Percentiles rank a stretch among this genome's conserved stretches.
These are phyloP conservation scores for Nepenthes gracilis DNA, from an alignment of 148 eudicot species.

Conservation along the genomic window DNA sequence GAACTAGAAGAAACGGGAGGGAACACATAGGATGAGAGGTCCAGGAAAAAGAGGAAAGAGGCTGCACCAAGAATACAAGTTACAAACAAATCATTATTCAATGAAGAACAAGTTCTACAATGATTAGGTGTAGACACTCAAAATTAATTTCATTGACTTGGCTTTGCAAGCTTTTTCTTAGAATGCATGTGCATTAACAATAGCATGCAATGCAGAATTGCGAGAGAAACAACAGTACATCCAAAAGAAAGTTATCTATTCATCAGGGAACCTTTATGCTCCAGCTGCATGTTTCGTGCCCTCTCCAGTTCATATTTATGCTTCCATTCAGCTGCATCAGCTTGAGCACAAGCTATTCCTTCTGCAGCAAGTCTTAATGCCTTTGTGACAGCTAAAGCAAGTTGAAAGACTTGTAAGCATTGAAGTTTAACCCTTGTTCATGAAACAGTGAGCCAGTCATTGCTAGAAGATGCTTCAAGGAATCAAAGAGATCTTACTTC, in stretches of 20 bases:
- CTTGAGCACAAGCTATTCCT: constrained; percentile 94
- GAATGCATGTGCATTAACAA: background rate
- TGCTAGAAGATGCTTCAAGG: background rate
- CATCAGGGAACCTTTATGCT: constrained; percentile 44
- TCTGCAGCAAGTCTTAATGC: constrained; percentile 72
- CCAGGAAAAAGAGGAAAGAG: too few relatives aligned
- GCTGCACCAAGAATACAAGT: too few relatives aligned
- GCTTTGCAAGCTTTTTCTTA: too few relatives aligned
- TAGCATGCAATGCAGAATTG: background rate
- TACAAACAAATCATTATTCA: too few relatives aligned
- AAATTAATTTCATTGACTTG: background rate
- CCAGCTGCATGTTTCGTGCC: constrained; percentile 55
- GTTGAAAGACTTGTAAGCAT: constrained; percentile 12
- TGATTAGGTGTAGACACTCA: too few relatives aligned
- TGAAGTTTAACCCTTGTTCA: background rate
- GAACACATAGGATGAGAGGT: too few relatives aligned
- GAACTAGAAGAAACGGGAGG: too few relatives aligned
- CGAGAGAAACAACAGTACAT: background rate
- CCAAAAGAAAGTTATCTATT: background rate
- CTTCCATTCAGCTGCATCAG: constrained; percentile 98
- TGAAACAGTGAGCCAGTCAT: background rate
- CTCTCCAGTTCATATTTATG: constrained; percentile 90
- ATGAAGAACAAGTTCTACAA: too few relatives aligned
- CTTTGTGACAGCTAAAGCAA: constrained; percentile 76
- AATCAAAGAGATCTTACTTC: constrained; percentile 43